Percentiles rank a stretch among this genome's conserved stretches.
These are phyloP conservation scores for Hordeum pubiflorum DNA, from an alignment of 202 grass and related monocot genomes.

Conservation along the genomic window DNA sequence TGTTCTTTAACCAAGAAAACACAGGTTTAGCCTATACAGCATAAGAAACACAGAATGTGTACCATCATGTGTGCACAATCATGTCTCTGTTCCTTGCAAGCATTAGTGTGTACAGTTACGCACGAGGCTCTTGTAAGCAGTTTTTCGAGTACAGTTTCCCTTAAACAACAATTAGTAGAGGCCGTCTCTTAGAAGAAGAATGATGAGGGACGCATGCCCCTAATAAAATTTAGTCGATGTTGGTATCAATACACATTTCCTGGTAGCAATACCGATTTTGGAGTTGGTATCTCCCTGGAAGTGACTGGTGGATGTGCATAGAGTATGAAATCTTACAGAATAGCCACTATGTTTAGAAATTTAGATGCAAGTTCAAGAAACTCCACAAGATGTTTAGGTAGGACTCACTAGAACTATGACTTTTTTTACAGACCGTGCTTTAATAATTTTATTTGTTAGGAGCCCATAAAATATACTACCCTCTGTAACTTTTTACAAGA, in stretches of 20 bases:
- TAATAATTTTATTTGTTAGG: neutral
- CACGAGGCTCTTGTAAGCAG: slow-evolving; percentile 4
- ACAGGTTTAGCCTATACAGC: neutral
- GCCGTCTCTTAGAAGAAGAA: slow-evolving; percentile 1
- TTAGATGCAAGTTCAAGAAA: neutral
- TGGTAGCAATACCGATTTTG: neutral
- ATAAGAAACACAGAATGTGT: neutral
- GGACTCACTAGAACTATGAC: neutral
- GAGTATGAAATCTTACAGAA: neutral
- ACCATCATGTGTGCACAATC: neutral
- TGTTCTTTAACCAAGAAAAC: neutral
- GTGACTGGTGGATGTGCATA: neutral
- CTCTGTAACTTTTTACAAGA: too few relatives aligned
- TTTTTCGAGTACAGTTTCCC: neutral
- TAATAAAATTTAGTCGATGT: slow-evolving; percentile 8
- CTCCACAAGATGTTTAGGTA: neutral
- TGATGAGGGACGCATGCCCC: neutral
- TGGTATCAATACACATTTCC: neutral
- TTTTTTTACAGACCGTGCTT: neutral
- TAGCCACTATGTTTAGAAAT: neutral
- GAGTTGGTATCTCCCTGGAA: neutral
- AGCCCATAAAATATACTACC: neutral
- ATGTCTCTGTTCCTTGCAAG: neutral
- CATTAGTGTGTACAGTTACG: neutral
- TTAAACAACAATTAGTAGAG: slow-evolving; percentile 22